Evolutionary conservation across 2,329 filamentous ascomycete genomes (phyloP).

Genomic region (Madurella mycetomatis): DNA sequence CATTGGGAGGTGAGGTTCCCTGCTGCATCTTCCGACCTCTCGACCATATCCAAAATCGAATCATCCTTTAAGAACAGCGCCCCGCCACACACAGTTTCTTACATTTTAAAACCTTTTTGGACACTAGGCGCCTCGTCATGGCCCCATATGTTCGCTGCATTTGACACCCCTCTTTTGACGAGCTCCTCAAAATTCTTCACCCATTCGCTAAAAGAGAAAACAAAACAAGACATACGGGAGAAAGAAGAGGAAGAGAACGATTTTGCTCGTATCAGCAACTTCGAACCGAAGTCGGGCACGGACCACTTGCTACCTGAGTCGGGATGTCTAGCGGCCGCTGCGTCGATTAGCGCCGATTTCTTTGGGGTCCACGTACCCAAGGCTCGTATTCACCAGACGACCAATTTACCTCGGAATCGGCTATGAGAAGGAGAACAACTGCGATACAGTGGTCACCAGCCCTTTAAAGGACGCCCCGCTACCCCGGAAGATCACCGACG

Average conservation of each 20-base stretch:
- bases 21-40: conserved; percentile 14
- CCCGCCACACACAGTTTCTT: conserved; percentile 13
- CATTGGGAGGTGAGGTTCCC: conserved; percentile 2
- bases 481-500: too few species aligned
- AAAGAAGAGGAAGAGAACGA: neutral
- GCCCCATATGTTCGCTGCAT: neutral
- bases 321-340: conserved; percentile 1
- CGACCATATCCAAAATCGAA: conserved; percentile 20
- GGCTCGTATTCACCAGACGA: conserved; percentile 18
- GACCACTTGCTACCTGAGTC: conserved; percentile 6
- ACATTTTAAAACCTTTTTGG: conserved; percentile 16
- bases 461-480: neutral
- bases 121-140: neutral
- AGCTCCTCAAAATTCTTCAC: neutral
- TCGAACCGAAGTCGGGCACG: conserved; percentile 1
- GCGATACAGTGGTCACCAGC: neutral
- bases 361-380: conserved; percentile 8
- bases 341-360: conserved; percentile 16
- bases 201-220: too few species aligned
- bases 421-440: neutral
- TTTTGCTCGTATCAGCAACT: neutral
- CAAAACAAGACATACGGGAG: too few species aligned
- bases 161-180: conserved; percentile 11
- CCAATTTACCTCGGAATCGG: conserved; percentile 6
- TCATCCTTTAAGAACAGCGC: conserved; percentile 17